Percentiles rank a stretch among this genome's conserved stretches.
Conservation (phyloP, 2,329 filamentous ascomycete species). For the Fusarium clavum region DNA sequence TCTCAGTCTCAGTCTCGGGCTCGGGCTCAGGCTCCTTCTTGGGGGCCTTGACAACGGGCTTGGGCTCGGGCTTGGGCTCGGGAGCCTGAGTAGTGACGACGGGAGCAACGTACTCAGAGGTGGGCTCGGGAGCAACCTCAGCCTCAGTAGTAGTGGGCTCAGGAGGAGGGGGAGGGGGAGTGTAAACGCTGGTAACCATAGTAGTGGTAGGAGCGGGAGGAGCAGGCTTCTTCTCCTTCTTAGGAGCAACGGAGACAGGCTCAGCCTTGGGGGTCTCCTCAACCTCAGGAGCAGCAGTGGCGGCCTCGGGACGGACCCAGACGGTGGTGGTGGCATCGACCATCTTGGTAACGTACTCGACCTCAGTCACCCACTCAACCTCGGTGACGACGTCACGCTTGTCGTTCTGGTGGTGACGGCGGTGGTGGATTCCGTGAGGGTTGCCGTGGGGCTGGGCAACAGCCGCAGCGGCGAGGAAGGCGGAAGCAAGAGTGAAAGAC, state of each 20-base stretch:
- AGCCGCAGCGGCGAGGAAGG: conserved; percentile 55
- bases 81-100: conserved; percentile 38
- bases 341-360: conserved; percentile 59
- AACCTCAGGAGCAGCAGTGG: conserved; percentile 39
- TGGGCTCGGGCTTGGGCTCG: conserved; percentile 15
- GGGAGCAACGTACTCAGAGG: conserved; percentile 35
- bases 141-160: conserved; percentile 29
- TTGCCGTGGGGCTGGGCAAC: conserved; percentile 61
- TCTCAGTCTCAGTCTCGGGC: conserved; percentile 7
- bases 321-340: conserved; percentile 63
- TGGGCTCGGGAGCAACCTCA: conserved; percentile 11
- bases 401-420: conserved; percentile 53
- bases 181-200: conserved; percentile 35
- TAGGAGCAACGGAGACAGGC: conserved; percentile 21
- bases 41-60: background rate
- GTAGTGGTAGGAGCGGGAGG: conserved; percentile 39
- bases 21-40: background rate
- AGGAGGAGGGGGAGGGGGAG: conserved; percentile 40
- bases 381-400: conserved; percentile 59
- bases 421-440: conserved; percentile 52
- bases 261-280: conserved; percentile 31
- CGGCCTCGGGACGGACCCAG: conserved; percentile 54
- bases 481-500: conserved; percentile 49
- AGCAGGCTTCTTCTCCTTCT: conserved; percentile 38
- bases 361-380: conserved; percentile 64